phyloP scores from a whole-genome alignment of 345 rosid genomes.

The Heritiera littoralis region DNA sequence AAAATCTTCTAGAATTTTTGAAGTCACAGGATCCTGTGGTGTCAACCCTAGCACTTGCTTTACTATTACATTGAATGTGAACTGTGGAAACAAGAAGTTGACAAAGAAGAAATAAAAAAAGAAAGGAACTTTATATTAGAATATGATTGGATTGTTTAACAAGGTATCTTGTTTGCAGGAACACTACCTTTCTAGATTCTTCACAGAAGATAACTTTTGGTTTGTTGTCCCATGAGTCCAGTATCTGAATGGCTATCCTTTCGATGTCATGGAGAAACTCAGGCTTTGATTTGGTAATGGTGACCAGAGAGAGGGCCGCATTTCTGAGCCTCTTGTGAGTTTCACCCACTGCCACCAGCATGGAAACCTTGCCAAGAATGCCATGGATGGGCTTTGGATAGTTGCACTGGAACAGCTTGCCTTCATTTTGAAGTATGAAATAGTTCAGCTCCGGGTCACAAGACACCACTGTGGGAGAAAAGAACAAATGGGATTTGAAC shows the following conservation, averaged over 20 bases:
- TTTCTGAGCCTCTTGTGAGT: constrained; percentile 51
- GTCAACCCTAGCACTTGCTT: constrained; percentile 59
- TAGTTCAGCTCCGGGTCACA: constrained; percentile 67
- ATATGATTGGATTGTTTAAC: background rate
- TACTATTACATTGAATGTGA: constrained; percentile 65
- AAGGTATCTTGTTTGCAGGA: background rate
- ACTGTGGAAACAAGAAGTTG: constrained; percentile 31
- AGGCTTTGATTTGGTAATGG: constrained; percentile 46
- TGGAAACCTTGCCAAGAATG: constrained; percentile 57
- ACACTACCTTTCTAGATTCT: constrained; percentile 49
- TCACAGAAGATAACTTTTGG: constrained; percentile 42
- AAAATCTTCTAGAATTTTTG: constrained; percentile 51
- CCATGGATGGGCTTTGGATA: constrained; percentile 62
- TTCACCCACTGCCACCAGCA: constrained; percentile 63
- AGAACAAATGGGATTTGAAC: constrained; percentile 63
- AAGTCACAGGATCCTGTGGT: constrained; percentile 44
- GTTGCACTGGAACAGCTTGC: constrained; percentile 58
- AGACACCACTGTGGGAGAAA: constrained; percentile 63
- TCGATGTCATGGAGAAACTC: constrained; percentile 48
- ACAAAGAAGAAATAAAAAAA: background rate
- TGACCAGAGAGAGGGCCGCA: constrained; percentile 43
- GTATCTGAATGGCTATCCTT: constrained; percentile 31
- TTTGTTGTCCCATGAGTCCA: constrained; percentile 47
- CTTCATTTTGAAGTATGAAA: constrained; percentile 66
- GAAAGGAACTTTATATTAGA: background rate